Conservation (phyloP, 805 yeast species). For the Aciculoconidium aculeatum region DNA sequence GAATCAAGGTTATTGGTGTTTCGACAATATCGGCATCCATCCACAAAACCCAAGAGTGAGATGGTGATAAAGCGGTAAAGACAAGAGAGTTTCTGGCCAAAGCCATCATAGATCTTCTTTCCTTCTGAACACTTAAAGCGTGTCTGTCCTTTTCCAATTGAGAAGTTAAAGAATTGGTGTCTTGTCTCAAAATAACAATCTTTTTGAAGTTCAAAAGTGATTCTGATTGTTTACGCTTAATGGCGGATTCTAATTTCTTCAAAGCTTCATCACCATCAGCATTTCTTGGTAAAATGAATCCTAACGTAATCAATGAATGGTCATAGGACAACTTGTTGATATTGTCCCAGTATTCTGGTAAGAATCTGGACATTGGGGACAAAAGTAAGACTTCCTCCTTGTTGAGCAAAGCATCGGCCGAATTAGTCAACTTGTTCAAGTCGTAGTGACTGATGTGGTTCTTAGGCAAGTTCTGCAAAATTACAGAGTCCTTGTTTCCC, state of each 20-base stretch:
- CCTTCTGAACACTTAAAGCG: constrained; percentile 78
- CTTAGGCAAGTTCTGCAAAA: constrained; percentile 57
- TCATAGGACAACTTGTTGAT: constrained; percentile 73
- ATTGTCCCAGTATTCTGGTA: constrained; percentile 85
- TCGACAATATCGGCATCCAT: constrained; percentile 92
- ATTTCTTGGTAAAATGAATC: constrained; percentile 85
- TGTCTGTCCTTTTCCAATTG: constrained; percentile 88
- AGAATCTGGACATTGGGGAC: constrained; percentile 86
- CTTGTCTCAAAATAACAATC: constrained; percentile 87
- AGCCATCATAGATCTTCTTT: constrained; percentile 87
- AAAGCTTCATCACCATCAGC: constrained; percentile 78
- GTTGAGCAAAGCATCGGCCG: constrained; percentile 66
- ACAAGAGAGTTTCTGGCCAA: constrained; percentile 87
- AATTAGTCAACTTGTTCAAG: constrained; percentile 69
- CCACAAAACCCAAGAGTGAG: constrained; percentile 95
- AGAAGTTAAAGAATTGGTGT: constrained; percentile 65
- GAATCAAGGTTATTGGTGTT: constrained; percentile 74
- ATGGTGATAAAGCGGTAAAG: constrained; percentile 82
- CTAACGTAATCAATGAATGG: constrained; percentile 76
- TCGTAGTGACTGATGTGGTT: constrained; percentile 81
- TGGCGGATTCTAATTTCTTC: constrained; percentile 63
- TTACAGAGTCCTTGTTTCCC: constrained; percentile 45
- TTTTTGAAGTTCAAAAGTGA: constrained; percentile 67
- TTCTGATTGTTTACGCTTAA: constrained; percentile 61
- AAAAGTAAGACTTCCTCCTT: constrained; percentile 79